phyloP scores from a whole-genome alignment of 2,329 filamentous ascomycete species.

The Pseudogymnoascus sp. region DNA sequence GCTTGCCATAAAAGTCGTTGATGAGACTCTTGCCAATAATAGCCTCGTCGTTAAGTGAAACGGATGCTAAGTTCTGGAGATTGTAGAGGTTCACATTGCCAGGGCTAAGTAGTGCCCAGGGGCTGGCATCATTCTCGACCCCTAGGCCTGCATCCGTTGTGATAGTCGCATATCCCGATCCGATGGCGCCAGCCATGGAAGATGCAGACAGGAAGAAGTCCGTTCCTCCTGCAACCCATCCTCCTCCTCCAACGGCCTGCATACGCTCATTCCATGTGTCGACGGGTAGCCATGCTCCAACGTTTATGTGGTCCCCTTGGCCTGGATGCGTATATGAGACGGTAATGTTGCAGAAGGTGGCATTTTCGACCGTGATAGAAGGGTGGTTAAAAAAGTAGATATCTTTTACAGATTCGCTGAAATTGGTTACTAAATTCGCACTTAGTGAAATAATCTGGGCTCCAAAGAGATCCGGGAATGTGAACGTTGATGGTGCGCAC shows the following conservation, averaged over 20 bases:
- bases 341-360: constrained; percentile 26
- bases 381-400: neutral
- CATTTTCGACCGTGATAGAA: constrained; percentile 4
- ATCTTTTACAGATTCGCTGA: neutral
- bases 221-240: constrained; percentile 23
- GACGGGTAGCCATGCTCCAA: constrained; percentile 25
- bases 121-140: constrained; percentile 12
- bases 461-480: neutral
- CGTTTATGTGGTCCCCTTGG: constrained; percentile 19
- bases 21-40: constrained; percentile 30
- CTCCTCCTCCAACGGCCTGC: constrained; percentile 28
- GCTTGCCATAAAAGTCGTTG: constrained; percentile 29
- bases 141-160: constrained; percentile 26
- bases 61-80: constrained; percentile 32
- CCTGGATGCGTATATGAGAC: constrained; percentile 25
- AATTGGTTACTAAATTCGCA: neutral
- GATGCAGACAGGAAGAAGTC: constrained; percentile 15
- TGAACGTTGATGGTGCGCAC: neutral
- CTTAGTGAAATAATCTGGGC: neutral
- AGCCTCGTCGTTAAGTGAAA: constrained; percentile 31
- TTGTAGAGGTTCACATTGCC: constrained; percentile 19
- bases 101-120: constrained; percentile 13
- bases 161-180: constrained; percentile 24
- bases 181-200: constrained; percentile 18
- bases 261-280: constrained; percentile 28